Percentiles rank a stretch among this genome's conserved stretches.
phyloP scores from a whole-genome alignment of 495 filamentous ascomycete species.

The Aspergillus steynii region DNA sequence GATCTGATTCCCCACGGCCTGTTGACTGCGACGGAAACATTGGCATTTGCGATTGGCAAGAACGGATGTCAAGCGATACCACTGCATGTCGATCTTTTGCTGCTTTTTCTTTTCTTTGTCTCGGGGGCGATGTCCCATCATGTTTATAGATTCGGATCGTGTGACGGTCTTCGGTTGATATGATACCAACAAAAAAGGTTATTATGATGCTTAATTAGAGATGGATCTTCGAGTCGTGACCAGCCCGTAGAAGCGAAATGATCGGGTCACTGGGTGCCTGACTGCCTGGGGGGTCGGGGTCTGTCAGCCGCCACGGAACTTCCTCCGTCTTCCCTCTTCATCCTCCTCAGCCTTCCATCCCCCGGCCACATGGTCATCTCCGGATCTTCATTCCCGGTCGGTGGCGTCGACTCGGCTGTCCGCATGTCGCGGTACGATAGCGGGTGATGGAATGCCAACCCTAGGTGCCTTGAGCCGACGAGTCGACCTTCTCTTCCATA shows the following conservation, averaged over 20 bases:
- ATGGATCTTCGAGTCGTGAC: not conserved
- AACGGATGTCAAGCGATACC: not conserved
- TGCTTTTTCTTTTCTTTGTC: not conserved
- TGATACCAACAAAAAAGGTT: not conserved
- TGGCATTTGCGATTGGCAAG: not conserved
- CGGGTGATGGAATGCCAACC: not conserved
- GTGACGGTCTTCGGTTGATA: not conserved
- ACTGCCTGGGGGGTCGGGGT: not conserved
- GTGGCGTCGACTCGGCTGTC: not conserved
- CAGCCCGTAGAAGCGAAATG: not conserved
- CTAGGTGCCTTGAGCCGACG: not conserved
- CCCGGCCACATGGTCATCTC: not conserved
- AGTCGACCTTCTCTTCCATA: not conserved
- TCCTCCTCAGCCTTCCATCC: not conserved
- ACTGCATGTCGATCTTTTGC: not conserved
- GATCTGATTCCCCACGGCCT: conserved; percentile 33
- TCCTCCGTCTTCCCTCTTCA: not conserved
- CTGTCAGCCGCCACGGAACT: not conserved
- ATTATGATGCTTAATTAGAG: not conserved
- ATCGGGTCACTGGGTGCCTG: not conserved
- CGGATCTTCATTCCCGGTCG: not conserved
- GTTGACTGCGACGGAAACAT: not conserved
- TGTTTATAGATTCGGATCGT: not conserved
- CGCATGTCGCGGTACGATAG: not conserved
- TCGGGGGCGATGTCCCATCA: not conserved